These are phyloP conservation scores for Pseudonitzschia delicatissima DNA, from an alignment of 108 stramenopile species.

Conservation along the genomic window DNA sequence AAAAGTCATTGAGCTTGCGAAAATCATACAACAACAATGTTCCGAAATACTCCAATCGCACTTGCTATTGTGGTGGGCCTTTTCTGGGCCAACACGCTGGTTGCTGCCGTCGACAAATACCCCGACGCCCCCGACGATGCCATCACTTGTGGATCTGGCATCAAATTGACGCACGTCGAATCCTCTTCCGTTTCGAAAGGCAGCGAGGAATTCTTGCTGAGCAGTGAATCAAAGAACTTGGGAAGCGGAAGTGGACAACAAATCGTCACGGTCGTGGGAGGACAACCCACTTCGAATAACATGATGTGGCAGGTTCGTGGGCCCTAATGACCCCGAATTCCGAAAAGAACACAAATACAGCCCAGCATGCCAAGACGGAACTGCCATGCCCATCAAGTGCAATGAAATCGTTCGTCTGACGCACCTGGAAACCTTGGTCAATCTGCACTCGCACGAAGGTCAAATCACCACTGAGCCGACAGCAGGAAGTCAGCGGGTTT, in stretches of 20 bases:
- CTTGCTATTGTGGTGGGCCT: not conserved
- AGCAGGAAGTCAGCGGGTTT: constrained; percentile 82
- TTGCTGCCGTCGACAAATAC: not conserved
- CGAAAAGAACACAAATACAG: constrained; percentile 5
- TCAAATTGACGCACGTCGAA: constrained; percentile 74
- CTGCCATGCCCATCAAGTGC: constrained; percentile 56
- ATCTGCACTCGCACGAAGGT: constrained; percentile 78
- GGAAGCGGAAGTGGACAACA: constrained; percentile 72
- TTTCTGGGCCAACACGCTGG: not conserved
- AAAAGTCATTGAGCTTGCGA: no score
- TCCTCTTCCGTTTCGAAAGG: constrained; percentile 24
- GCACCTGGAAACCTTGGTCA: constrained; percentile 54
- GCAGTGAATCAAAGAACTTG: constrained; percentile 42
- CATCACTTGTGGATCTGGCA: constrained; percentile 79
- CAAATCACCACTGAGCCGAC: constrained; percentile 51
- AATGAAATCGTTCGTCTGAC: constrained; percentile 62
- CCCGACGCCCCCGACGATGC: constrained; percentile 36
- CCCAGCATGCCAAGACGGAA: constrained; percentile 17
- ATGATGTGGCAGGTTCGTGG: constrained; percentile 79
- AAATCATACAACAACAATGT: no score
- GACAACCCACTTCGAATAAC: constrained; percentile 28
- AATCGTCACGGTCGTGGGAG: constrained; percentile 60
- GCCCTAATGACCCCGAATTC: constrained; percentile 35
- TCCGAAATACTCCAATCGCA: no score
- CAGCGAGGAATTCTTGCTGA: constrained; percentile 33